Evolutionary conservation across 2,329 filamentous ascomycete species (phyloP).

Genomic region (Paecilomyces formosus): DNA sequence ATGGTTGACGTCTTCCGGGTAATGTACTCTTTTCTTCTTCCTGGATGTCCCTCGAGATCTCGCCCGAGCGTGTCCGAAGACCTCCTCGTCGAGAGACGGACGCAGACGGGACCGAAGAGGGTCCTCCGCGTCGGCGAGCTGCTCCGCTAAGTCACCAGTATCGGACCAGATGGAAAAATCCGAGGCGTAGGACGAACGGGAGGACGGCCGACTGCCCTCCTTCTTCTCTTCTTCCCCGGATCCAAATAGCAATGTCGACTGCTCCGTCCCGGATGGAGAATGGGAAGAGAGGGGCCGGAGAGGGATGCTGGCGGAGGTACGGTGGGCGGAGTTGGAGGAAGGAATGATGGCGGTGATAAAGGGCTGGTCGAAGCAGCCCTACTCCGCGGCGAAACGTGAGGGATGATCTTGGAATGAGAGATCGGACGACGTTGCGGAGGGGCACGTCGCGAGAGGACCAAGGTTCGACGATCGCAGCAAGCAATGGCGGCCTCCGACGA

Average conservation of each 20-base stretch:
- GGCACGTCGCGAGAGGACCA: background rate
- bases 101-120: conserved; percentile 65
- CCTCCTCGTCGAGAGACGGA: conserved; percentile 57
- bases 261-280: conserved; percentile 27
- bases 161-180: conserved; percentile 84
- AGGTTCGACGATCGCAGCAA: conserved; percentile 3
- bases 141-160: conserved; percentile 90
- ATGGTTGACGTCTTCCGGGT: conserved; percentile 45
- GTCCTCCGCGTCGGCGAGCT: conserved; percentile 75
- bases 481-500: background rate
- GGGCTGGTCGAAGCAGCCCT: conserved; percentile 74
- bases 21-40: conserved; percentile 62
- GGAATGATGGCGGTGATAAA: conserved; percentile 74
- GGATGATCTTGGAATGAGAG: background rate
- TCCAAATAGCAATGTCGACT: conserved; percentile 28
- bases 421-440: background rate
- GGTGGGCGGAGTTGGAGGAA: conserved; percentile 58
- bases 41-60: conserved; percentile 20
- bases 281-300: conserved; percentile 59
- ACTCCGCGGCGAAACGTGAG: background rate
- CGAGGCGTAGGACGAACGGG: conserved; percentile 47
- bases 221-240: conserved; percentile 42
- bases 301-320: conserved; percentile 68
- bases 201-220: conserved; percentile 44
- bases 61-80: conserved; percentile 37